Evolutionary conservation across 495 filamentous ascomycete genomes (phyloP), one percentile per base, ranked within the genome.

Genomic region (Aspergillus nidulans): DNA sequence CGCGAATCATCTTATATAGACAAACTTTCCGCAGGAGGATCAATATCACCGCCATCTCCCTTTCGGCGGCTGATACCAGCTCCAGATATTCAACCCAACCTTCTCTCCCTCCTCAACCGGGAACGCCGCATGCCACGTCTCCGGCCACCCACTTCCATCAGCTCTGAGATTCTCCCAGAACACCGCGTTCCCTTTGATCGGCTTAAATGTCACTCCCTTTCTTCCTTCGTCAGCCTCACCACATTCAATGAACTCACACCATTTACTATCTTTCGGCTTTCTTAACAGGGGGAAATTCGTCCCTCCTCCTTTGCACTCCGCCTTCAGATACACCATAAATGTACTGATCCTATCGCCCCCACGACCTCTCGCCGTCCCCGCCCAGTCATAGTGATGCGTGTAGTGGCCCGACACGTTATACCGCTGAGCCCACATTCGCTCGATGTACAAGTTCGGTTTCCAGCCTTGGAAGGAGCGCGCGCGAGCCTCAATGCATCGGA

Each of bases 21-120:
- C 26, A 47, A 15, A 20, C 20, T 32, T 45, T 13, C 7, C 13
- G 4, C n/a, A 28, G 3, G 3, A 19, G 4, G 1, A 44, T 25
- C 15, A 26, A 23, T 8, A 23, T 24, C 30, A 55, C n/a, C 21
- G 21, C 24, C 57, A 48, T 42, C 45, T 62, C 59, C 61, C 50
- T 54, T 39, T 53, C 12, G 69, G 69, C 39, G 71, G 68, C 61
- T 76, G 73, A 61, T 74, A 76, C 73, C 73, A 76, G 62, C 73
- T 72, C 87, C 87, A 91, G 61, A 90, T 87, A 73, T 91, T 91
- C 83, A 91, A 78, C n/a, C 87, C 88, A 48, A 89, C 78, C 76
- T 91, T 91, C 49, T 69, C 78, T 21, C 88, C 88, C 52, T 70
- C 73, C 36, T 74, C 79, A 6, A 90, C 85, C 32, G 86, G 85